Evolutionary conservation across 2,329 filamentous ascomycete species (phyloP).

Genomic region (Aphanoascus verrucosus): DNA sequence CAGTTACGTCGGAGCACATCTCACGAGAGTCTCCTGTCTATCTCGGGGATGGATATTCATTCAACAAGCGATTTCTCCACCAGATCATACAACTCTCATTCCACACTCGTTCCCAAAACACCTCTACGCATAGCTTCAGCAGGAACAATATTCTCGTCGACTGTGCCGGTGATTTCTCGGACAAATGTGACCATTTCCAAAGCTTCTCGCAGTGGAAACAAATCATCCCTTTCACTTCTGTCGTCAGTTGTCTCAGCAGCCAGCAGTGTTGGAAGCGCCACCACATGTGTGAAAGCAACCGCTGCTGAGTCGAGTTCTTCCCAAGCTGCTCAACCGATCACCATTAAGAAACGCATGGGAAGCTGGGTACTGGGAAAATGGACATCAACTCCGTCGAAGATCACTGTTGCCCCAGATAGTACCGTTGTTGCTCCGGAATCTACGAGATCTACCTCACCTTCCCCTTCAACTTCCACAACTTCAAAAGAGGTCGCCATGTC

Average conservation of each 20-base stretch:
- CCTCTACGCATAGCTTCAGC: slow-evolving; percentile 40
- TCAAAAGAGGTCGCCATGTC: neutral
- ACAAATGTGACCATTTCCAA: slow-evolving; percentile 29
- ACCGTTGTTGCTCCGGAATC: neutral
- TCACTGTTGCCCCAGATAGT: neutral
- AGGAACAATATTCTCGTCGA: slow-evolving; percentile 32
- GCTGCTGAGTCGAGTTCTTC: slow-evolving; percentile 49
- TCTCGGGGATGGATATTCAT: slow-evolving; percentile 82
- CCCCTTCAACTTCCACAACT: neutral
- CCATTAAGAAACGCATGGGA: slow-evolving; percentile 13
- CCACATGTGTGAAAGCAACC: slow-evolving; percentile 18
- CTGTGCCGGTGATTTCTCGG: slow-evolving; percentile 30
- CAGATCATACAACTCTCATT: slow-evolving; percentile 40
- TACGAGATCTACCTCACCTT: slow-evolving; percentile 5
- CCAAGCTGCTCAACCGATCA: slow-evolving; percentile 27
- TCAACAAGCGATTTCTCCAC: slow-evolving; percentile 63
- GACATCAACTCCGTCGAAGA: neutral
- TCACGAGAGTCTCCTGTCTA: slow-evolving; percentile 80
- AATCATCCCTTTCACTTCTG: slow-evolving; percentile 27
- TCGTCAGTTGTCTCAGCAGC: slow-evolving; percentile 28
- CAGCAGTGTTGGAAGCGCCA: slow-evolving; percentile 11
- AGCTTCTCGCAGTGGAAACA: slow-evolving; percentile 16
- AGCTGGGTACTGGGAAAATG: slow-evolving; percentile 12
- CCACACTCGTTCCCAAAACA: slow-evolving; percentile 22
- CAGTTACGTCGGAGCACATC: slow-evolving; percentile 43